Conservation (phyloP, 805 yeast genomes). For the Metschnikowia peoriensis region DNA sequence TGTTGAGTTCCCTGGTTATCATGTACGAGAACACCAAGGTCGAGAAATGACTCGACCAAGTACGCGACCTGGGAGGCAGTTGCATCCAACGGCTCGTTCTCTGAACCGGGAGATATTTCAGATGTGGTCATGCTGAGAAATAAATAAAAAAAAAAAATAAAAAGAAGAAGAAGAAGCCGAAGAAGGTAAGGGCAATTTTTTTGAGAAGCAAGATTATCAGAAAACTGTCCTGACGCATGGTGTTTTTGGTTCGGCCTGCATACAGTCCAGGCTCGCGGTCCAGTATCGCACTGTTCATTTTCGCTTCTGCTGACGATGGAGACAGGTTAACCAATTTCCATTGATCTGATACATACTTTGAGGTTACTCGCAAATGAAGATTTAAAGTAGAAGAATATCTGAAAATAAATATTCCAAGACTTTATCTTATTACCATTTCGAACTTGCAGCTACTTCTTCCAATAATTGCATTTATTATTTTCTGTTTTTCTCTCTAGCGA, state of each 20-base stretch:
- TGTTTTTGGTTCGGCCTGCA: background rate
- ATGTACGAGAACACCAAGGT: constrained; percentile 87
- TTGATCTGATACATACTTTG: no score
- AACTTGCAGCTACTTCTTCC: background rate
- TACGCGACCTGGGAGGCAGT: constrained; percentile 32
- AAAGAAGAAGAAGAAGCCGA: background rate
- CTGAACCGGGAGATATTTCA: constrained; percentile 19
- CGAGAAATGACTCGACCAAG: constrained; percentile 73
- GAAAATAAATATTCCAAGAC: no score
- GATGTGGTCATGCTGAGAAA: constrained; percentile 30
- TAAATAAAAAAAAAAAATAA: no score
- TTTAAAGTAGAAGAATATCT: no score
- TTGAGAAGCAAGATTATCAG: background rate
- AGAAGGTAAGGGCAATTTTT: no score
- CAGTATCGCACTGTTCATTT: background rate
- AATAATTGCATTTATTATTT: no score
- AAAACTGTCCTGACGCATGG: background rate
- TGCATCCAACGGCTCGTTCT: constrained; percentile 30
- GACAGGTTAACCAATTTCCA: background rate
- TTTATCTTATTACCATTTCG: no score
- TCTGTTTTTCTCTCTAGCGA: background rate
- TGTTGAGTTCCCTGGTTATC: constrained; percentile 89
- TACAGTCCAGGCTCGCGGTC: background rate
- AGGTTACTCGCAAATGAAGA: no score
- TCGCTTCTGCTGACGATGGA: background rate